Base-by-base conservation (phyloP, 768 basidiomycete genomes). In the Butyriboletus loyo region DNA sequence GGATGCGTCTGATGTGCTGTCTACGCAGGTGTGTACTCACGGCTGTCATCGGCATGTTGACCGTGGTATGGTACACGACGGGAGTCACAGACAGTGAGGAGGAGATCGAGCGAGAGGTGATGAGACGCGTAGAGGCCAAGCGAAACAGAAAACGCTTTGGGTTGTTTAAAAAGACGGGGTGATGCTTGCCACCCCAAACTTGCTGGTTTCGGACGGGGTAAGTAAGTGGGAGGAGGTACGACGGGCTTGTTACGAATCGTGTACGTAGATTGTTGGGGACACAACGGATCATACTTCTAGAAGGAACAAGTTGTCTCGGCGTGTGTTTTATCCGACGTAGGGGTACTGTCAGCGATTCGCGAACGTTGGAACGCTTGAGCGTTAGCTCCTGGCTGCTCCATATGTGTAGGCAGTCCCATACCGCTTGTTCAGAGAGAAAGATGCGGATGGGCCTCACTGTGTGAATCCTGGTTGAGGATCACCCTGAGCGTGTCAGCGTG, bases 1-100 rank as follows among this genome's bases (percentile, higher is more conserved):
- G 62, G 7, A 27, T 41, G 13, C 42, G 41, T 19, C 22, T 59
- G 41, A 53, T 22, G 4, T 38, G 19, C 62, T 53, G 62, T 59
- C n/a, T 61, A 63, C 19, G 53, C 71, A 87, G 86, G 19, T 92
- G 88, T 57, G 85, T 98, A 34, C 71, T 98, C 49, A 81, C 90
- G 1, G 94, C 92, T 2, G 73, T 89, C 14, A 55, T 96, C 35
- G 96, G 96, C 1, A 89, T 97, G 85, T 56, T 75, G 8, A 79
- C 83, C 1, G 89, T 96, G 28, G 73, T 84, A 35, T 98, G 94
- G 92, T 98, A 98, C 70, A 73, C 86, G 34, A 73, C 84, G 41
- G 90, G 91, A n/a, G 83, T 81, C 5, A 72, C 72, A 51, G 74
- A 90, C 54, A 79, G 86, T 40, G 92, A 92, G 37, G 85, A 85